These are phyloP conservation scores for Pichia sp. DNA, from an alignment of 1,139 yeast genomes.

Conservation along the genomic window DNA sequence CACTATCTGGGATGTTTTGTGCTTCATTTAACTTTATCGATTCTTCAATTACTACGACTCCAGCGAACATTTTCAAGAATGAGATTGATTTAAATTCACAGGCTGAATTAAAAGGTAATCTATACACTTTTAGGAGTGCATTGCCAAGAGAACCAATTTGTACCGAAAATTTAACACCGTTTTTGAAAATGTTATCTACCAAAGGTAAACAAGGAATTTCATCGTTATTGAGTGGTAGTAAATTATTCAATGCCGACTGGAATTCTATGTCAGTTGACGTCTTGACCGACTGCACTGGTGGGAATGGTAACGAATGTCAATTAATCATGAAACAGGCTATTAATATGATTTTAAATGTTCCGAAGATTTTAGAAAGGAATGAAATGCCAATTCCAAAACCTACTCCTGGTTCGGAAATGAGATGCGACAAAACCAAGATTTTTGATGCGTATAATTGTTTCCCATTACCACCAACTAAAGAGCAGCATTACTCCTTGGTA, in stretches of 20 bases:
- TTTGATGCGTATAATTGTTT: constrained; percentile 64
- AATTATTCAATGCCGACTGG: constrained; percentile 92
- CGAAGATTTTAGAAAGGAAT: constrained; percentile 51
- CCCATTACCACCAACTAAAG: constrained; percentile 53
- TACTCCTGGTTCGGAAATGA: constrained; percentile 51
- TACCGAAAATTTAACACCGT: constrained; percentile 94
- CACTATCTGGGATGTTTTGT: constrained; percentile 87
- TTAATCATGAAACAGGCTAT: constrained; percentile 62
- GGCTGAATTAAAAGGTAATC: constrained; percentile 28
- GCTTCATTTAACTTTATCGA: constrained; percentile 91
- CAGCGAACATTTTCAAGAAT: constrained; percentile 41
- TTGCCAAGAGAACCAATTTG: constrained; percentile 95
- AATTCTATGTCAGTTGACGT: constrained; percentile 88
- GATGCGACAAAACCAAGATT: constrained; percentile 61
- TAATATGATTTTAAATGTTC: constrained; percentile 66
- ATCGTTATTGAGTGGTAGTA: constrained; percentile 86
- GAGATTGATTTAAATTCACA: constrained; percentile 13
- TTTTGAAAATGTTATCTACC: constrained; percentile 82
- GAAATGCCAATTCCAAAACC: constrained; percentile 79
- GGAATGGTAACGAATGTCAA: constrained; percentile 30
- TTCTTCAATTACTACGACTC: constrained; percentile 68
- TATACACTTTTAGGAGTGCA: constrained; percentile 71
- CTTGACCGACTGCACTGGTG: constrained; percentile 42
- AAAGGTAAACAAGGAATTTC: constrained; percentile 89
- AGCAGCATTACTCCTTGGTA: constrained; percentile 46